Evolutionary conservation across 192 early-diverging fungal species (phyloP), one percentile per base, ranked within the genome.

Genomic region (Dissophora globulifera): DNA sequence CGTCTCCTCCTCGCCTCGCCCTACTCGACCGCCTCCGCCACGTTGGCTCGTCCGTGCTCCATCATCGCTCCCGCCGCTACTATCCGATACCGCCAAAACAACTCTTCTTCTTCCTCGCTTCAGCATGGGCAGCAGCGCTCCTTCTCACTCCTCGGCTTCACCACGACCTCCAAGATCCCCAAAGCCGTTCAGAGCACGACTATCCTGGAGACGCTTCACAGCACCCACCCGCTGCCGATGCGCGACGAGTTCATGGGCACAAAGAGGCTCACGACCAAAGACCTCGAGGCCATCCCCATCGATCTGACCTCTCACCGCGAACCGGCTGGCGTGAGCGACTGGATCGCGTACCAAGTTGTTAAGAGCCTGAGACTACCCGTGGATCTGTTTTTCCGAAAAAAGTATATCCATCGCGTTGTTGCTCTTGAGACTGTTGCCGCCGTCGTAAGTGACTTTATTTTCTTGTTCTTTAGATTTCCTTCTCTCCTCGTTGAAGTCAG

Each of bases 371-470:
- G 91, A 26, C 69, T 84, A 27, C 87, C 89, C 1, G 84, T 87
- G 0, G 92, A 94, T 67, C 62, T 84, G 15, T 91, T 91, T 64
- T 93, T 93, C 74, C 79, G 87, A 43, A 85, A 83, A 62, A 89
- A 95, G 80, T 91, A 93, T 56, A 82, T 92, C 42, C 89, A 91
- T 68, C 86, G 92, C 56, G 90, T 88, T 4, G 92, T 95, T 17
- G 89, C 92, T 82, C 83, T 93, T 5, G 92, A 91, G 52, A 91
- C 89, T 0, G 84, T 93, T 17, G 88, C 91, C 11, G 90, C 88
- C 16, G 82, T 76, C 49, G 80, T 80, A 81, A 56, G 63, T 60
- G 13, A 32, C 10, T 19, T 22, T 13, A 56, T 33, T 17, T 12
- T 13, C 38, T 38, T 3, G 54, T 40, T n/a, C n/a, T n/a, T n/a